Evolutionary conservation across 2,329 filamentous ascomycete species (phyloP), one percentile per base, ranked within the genome.

Genomic region (Grosmannia clavigera): DNA sequence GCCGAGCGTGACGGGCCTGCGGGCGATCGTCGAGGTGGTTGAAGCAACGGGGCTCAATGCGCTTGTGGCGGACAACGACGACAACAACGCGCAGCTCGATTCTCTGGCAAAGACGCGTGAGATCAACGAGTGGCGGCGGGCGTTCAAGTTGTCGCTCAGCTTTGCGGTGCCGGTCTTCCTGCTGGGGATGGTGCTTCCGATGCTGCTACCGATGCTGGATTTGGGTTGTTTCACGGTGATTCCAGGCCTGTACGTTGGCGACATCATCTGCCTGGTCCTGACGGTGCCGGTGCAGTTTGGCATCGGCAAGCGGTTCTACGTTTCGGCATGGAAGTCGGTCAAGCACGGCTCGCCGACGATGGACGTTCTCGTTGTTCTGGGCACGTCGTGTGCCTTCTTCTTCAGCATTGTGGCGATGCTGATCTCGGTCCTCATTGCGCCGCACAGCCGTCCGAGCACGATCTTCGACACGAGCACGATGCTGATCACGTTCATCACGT

Each of bases 391-490:
- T 27, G 94, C 94, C 25, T 99, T 97, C 76, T 94, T 96, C 73
- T 99, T 96, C 75, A 97, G 92, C 71, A 75, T 91, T 66, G 83
- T 89, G 55, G 83, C 90, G 19, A 96, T 99, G 90, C 59, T 86
- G 5, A 84, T 97, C 19, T 95, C 91, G 0, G 71, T 97, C 25
- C 65, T 88, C 16, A 78, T 82, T n/a, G 76, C 83, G 27, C 88
- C 90, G 7, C 90, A 97, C 70, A 82, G 80, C 2, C 83, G 89
- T 55, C 94, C 94, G 0, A 86, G 84, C 64, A 96, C 91, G 2
- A 88, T 96, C 19, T 99, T 99, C 68, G 94, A 99, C 69, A 99
- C 94, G 1, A 96, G 92, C 73, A 96, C 91, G 27, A 99, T 97
- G 94, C 80, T 99, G 58, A 92, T 99, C 71, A 96, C 91, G 0